Evolutionary conservation across 495 filamentous ascomycete genomes (phyloP).

Genomic region (Umbilicaria muhlenbergii): DNA sequence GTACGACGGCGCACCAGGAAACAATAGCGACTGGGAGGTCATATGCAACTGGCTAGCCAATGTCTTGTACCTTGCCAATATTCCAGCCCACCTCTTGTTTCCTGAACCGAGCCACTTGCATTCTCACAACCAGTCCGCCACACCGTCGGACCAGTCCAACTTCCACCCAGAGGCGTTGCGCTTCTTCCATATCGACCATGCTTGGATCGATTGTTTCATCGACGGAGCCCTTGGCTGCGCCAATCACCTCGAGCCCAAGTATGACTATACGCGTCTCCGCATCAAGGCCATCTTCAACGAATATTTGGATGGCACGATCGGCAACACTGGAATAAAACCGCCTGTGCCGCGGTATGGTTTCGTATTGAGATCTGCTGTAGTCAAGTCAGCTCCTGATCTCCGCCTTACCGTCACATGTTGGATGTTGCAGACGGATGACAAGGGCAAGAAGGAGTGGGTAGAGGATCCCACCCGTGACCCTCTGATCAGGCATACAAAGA

Average conservation of each 20-base stretch:
- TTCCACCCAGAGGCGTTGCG: conserved; percentile 26
- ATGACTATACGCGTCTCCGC: conserved; percentile 15
- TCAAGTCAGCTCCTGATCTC: conserved; percentile 5
- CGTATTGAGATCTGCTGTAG: conserved; percentile 1
- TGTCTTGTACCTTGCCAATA: conserved; percentile 16
- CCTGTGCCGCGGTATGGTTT: conserved; percentile 5
- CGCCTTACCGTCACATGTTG: no score
- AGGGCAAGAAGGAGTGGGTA: no score
- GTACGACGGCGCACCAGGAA: conserved; percentile 12
- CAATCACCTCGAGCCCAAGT: conserved; percentile 19
- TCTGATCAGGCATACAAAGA: conserved; percentile 8
- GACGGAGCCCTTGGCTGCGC: conserved; percentile 31
- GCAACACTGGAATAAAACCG: not conserved
- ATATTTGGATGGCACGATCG: conserved; percentile 4
- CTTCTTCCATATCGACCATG: conserved; percentile 30
- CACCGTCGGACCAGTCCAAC: no score
- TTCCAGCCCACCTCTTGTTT: conserved; percentile 27
- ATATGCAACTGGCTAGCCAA: conserved; percentile 25
- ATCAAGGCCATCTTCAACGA: conserved; percentile 21
- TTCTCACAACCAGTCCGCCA: no score
- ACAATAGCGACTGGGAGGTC: conserved; percentile 18
- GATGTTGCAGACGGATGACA: no score
- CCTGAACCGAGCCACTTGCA: conserved; percentile 23
- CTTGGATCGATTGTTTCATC: conserved; percentile 28
- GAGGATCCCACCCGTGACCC: no score